Percentiles rank a stretch among this genome's conserved stretches.
phyloP scores from a whole-genome alignment of 257 asterid genomes.

The Nicotiana sylvestris region DNA sequence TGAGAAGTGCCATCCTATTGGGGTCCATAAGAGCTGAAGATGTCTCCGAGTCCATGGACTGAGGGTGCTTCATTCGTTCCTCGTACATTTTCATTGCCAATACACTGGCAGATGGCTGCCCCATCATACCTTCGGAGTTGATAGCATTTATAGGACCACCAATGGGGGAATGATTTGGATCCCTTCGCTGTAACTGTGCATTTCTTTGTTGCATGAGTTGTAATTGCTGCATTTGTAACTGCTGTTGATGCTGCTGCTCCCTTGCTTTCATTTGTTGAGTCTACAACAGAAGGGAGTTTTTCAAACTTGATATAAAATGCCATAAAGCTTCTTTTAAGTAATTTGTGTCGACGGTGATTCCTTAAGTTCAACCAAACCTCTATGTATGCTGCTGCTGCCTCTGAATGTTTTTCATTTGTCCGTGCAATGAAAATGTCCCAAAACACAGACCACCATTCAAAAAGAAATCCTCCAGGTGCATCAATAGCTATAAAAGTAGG shows the following conservation, averaged over 20 bases:
- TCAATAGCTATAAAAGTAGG: constrained; percentile 67
- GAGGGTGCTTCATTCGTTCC: constrained; percentile 89
- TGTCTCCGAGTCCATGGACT: constrained; percentile 85
- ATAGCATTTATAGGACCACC: constrained; percentile 79
- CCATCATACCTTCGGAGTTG: constrained; percentile 82
- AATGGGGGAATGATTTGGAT: constrained; percentile 72
- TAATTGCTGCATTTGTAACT: constrained; percentile 89
- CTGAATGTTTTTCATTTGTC: constrained; percentile 97
- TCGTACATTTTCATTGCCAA: constrained; percentile 96
- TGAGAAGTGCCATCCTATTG: constrained; percentile 90
- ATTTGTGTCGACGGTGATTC: not conserved
- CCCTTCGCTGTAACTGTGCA: constrained; percentile 82
- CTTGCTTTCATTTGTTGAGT: constrained; percentile 91
- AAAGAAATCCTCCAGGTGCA: constrained; percentile 99
- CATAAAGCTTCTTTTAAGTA: not conserved
- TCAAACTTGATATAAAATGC: not conserved
- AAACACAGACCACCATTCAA: constrained; percentile 99
- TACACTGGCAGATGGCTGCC: constrained; percentile 94
- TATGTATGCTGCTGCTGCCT: constrained; percentile 96
- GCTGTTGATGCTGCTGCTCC: constrained; percentile 77
- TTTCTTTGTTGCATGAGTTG: constrained; percentile 93
- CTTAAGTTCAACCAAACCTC: constrained; percentile 56
- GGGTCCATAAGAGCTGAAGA: constrained; percentile 78
- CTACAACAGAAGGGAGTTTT: constrained; percentile 24
- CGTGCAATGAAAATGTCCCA: constrained; percentile 99